Base-by-base conservation (phyloP, 2,329 filamentous ascomycete genomes). In the Aspergillus caelatus region DNA sequence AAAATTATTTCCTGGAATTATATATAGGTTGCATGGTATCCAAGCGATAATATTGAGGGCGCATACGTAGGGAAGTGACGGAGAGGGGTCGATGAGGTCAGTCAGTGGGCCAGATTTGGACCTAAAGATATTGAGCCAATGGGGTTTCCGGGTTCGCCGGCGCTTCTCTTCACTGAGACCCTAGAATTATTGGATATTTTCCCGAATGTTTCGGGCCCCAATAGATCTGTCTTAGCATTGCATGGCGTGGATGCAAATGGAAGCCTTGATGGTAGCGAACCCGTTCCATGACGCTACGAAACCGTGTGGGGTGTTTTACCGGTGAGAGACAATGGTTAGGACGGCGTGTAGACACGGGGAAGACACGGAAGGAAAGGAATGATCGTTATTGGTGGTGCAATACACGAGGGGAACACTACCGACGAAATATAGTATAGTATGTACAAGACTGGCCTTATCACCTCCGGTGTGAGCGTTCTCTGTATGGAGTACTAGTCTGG, bases 81-180 rank as follows among this genome's bases (percentile, higher is more conserved):
- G 61, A 61, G 69, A 64, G 67, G 69, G 63, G 66, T 70, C 68
- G 69, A 74, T 76, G 73, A 76, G 71, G 73, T 76, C 73, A 76
- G 72, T 70, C 60, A 34, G 54, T 64, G 65, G 67, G 67, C 48
- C 45, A 28, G 34, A 32, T 16, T 52, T 41, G 21, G 57, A 36
- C 26, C 21, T 55, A 36, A 55, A 62, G 62, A 60, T 45, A 60
- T 34, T 30, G 58, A 62, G 65, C 65, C 64, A 67, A 69, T 71
- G 70, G 71, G 63, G 65, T 58, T 19, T 34, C 63, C 69, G 66
- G 67, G 62, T 69, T 68, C 62, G 61, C 67, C 67, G 64, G 64
- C 43, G 46, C 32, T 26, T 50, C 45, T 53, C 28, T 43, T 19
- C n/a, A 28, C 9, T 28, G 34, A 55, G 52, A 55, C 52, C 52